These are phyloP conservation scores for Lipomyces kockii DNA, from an alignment of 805 yeast species.

Conservation along the genomic window DNA sequence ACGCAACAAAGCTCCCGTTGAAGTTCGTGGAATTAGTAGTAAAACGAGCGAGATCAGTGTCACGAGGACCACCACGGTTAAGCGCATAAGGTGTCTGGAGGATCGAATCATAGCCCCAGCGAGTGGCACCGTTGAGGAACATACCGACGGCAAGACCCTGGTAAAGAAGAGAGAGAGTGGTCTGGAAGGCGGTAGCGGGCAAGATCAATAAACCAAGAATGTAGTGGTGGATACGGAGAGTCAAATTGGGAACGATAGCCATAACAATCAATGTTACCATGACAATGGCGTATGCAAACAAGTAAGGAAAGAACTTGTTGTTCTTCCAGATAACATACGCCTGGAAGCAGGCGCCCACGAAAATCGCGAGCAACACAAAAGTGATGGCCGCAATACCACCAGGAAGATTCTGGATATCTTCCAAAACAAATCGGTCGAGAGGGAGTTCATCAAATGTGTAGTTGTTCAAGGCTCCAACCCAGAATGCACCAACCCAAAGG, in stretches of 20 bases:
- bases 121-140: conserved; percentile 77
- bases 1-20: conserved; percentile 33
- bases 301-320: conserved; percentile 57
- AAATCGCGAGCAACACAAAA: conserved; percentile 54
- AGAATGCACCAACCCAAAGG: conserved; percentile 78
- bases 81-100: conserved; percentile 64
- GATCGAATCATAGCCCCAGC: conserved; percentile 94
- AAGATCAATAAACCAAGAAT: conserved; percentile 74
- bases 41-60: conserved; percentile 35
- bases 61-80: conserved; percentile 35
- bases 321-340: conserved; percentile 80
- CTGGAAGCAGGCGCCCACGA: conserved; percentile 66
- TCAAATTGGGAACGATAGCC: conserved; percentile 64
- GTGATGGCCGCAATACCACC: conserved; percentile 74
- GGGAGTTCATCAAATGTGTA: conserved; percentile 88
- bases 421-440: conserved; percentile 75
- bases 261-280: conserved; percentile 53
- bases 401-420: conserved; percentile 73
- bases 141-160: conserved; percentile 87
- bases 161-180: conserved; percentile 55
- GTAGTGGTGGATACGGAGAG: conserved; percentile 69
- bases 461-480: conserved; percentile 85
- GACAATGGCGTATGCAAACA: conserved; percentile 57
- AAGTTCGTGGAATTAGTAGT: conserved; percentile 36
- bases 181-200: conserved; percentile 76